These are phyloP conservation scores for Spiraea crenata DNA, from an alignment of 331 rosid genomes.

Conservation along the genomic window DNA sequence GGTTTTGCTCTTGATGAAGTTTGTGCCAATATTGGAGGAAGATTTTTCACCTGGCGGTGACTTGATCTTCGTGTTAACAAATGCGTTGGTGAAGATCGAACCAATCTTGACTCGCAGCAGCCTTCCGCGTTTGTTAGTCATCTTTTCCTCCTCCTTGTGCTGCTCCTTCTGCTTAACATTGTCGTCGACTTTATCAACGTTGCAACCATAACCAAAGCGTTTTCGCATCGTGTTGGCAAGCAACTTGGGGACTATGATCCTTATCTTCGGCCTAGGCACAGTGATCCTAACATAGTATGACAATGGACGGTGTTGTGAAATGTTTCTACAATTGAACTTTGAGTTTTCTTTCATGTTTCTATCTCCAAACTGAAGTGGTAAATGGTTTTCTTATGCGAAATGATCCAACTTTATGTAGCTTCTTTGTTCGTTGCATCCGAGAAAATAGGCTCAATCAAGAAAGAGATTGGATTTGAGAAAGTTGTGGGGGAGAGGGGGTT, in stretches of 20 bases:
- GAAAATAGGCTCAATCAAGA: neutral
- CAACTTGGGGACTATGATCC: constrained; percentile 37
- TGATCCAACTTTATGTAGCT: neutral
- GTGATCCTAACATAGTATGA: constrained; percentile 20
- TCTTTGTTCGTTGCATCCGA: neutral
- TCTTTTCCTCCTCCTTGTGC: constrained; percentile 2
- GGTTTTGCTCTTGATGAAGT: neutral
- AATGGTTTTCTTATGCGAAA: neutral
- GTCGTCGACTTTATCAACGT: neutral
- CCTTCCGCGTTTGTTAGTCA: constrained; percentile 8
- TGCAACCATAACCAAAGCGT: constrained; percentile 6
- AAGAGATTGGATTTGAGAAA: neutral
- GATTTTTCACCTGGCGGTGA: neutral
- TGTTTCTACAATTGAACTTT: neutral
- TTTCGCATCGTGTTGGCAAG: constrained; percentile 30
- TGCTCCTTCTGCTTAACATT: neutral
- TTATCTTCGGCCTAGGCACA: constrained; percentile 25
- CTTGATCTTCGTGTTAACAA: constrained; percentile 20
- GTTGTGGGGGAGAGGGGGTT: too few species aligned
- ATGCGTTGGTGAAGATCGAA: constrained; percentile 26
- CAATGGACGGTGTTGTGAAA: constrained; percentile 10
- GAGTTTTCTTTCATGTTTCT: neutral
- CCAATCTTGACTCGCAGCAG: constrained; percentile 8
- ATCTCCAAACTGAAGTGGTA: neutral
- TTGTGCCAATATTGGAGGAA: neutral